Evolutionary conservation across 345 rosid genomes (phyloP).

Genomic region (Populus ilicifolia): DNA sequence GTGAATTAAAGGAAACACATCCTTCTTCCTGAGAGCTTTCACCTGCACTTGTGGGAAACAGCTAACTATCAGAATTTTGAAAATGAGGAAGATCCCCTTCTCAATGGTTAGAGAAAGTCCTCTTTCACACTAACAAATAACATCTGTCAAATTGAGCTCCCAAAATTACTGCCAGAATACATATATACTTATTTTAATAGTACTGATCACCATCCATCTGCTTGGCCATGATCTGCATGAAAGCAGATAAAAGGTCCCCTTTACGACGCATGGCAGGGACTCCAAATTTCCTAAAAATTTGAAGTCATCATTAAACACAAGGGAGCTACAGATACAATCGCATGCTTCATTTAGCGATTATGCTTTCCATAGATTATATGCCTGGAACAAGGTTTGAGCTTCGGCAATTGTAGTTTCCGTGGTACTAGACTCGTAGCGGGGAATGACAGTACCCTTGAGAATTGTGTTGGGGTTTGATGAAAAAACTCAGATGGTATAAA

Average conservation of each 20-base stretch:
- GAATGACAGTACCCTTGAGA: too few relatives aligned
- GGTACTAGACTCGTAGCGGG: too few relatives aligned
- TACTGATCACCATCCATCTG: conserved; percentile 43
- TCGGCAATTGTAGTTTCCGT: too few relatives aligned
- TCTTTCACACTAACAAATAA: not conserved
- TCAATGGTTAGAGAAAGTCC: not conserved
- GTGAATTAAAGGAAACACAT: conserved; percentile 21
- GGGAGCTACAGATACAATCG: conserved; percentile 2
- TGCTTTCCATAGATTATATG: too few relatives aligned
- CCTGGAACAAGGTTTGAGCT: too few relatives aligned
- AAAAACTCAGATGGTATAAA: too few relatives aligned
- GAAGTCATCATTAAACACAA: not conserved
- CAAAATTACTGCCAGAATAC: not conserved
- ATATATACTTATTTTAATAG: conserved; percentile 2
- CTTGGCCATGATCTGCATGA: conserved; percentile 46
- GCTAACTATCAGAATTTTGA: not conserved
- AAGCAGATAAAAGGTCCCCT: conserved; percentile 62
- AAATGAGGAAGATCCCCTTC: conserved; percentile 6
- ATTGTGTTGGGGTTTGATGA: too few relatives aligned
- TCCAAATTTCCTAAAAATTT: conserved; percentile 54
- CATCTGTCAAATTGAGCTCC: not conserved
- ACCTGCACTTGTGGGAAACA: conserved; percentile 33
- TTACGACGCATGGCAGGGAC: conserved; percentile 73
- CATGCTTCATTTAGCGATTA: not conserved
- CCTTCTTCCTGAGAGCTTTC: conserved; percentile 32